Base-by-base conservation (phyloP, 2,329 filamentous ascomycete genomes). In the Madurella mycetomatis region DNA sequence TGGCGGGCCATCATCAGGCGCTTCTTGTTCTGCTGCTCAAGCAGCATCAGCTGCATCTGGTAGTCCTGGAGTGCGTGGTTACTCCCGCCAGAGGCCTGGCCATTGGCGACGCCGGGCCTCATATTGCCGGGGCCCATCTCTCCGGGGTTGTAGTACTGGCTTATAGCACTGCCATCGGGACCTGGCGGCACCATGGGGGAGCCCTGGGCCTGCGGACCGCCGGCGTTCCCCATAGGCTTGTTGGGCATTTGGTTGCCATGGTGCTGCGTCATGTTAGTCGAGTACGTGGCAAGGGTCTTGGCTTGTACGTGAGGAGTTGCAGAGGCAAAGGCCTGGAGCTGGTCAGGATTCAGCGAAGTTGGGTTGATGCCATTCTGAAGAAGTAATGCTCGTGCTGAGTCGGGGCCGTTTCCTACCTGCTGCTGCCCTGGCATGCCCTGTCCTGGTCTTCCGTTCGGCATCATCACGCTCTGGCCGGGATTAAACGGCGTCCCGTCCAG, bases 11-110 rank as follows among this genome's bases (percentile, higher is more conserved):
- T 90, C 77, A 91, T 84, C 47, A 92, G 77, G 16, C 88, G 79
- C 72, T 91, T 92, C 77, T 92, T 92, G 65, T 92, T 92, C 72
- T 92, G 88, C 71, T 92, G 88, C 71, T 92, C 88, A 15, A 92
- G 79, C 47, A 92, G 73, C 88, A 92, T 92, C 67, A 92, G 73
- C 69, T 92, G 88, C 88, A 92, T 92, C 73, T 92, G 88, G 65
- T 92, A 92, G 69, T 94, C 88, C 70, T 92, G 88, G 44, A 92
- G 77, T 18, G 88, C 88, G 68, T 92, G 88, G 67, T 90, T 92
- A 70, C 86, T 87, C 48, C 75, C 79, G 63, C 72, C 78, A 58
- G 72, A 76, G 15, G 71, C 72, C 60, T 77, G 77, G 34, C 70
- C 72, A 54, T 71, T 76, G 40, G 73, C 76, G 30, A 76, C 73